Evolutionary conservation across 2,329 filamentous ascomycete species (phyloP), one percentile per base, ranked within the genome.

Genomic region (Zasmidium angulare): DNA sequence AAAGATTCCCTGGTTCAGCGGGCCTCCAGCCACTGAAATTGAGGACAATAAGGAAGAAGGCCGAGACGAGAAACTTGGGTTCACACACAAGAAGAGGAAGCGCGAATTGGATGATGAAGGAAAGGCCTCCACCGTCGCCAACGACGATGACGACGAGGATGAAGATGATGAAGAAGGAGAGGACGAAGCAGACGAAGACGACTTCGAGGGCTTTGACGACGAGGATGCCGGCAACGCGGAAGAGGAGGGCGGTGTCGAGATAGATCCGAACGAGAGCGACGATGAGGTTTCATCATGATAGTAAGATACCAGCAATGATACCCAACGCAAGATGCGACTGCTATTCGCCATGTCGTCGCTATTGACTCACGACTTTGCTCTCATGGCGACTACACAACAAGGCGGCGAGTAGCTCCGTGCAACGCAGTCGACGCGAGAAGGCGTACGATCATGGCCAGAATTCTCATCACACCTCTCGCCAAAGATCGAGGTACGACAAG

Each of bases 1-100:
- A 58, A 97, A 93, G 77, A 90, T 98, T 23, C 95, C 95, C 1
- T 99, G 96, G 95, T 99, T 92, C 72, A 95, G 90, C 0, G 87
- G 91, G 9, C 88, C 92, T 10, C 91, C 93, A 1, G 66, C 69
- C 46, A 69, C 67, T 31, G 76, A 75, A 43, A 71, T 76, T 2
- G 84, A 84, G 50, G 79, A 77, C 11, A 78, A 78, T 51, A 60
- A 63, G 36, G 56, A 78, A 40, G 85, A 87, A 62, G 90, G 90
- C 3, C 85, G 92, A 50, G 84, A 89, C 61, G 92, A 92, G 12
- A 84, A 86, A 66, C 79, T 96, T 0, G 93, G 93, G 19, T 91
- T 97, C 76, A 96, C 96, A 87, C 78, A 79, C 60, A 86, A 85
- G 46, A 88, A 86, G 76, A 90, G 96, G 78, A 89, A 93, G 69